These are phyloP conservation scores for Paramecium biaurelia DNA, from an alignment of 73 alveolate genomes.

Conservation along the genomic window DNA sequence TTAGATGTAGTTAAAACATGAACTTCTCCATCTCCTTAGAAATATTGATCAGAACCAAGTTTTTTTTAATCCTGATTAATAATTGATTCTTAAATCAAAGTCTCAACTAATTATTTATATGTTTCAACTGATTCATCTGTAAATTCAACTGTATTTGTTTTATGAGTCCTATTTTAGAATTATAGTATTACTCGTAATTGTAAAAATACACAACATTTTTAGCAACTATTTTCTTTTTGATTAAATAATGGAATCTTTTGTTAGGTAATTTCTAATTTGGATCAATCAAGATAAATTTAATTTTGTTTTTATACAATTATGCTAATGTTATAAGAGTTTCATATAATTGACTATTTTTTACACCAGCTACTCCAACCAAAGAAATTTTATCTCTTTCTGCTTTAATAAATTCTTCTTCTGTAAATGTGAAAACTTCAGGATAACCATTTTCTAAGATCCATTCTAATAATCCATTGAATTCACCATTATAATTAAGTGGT, in stretches of 20 bases:
- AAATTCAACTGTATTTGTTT: not conserved
- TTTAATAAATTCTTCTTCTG: conserved; percentile 16
- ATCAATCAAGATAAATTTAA: not conserved
- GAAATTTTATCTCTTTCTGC: not conserved
- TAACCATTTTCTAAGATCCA: not conserved
- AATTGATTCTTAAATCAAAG: not conserved
- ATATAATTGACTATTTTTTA: not conserved
- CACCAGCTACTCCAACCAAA: not conserved
- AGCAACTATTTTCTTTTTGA: not conserved
- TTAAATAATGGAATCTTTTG: not conserved
- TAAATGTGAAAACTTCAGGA: conserved; percentile 30
- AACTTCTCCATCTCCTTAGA: conserved; percentile 27
- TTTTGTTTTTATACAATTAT: not conserved
- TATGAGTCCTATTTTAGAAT: not conserved
- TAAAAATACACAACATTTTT: not conserved
- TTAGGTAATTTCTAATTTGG: not conserved
- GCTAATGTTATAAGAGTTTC: not conserved
- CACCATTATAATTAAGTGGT: not conserved
- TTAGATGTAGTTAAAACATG: not conserved
- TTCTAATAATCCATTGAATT: not conserved
- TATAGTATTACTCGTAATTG: not conserved
- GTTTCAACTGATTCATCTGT: not conserved
- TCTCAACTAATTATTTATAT: not conserved
- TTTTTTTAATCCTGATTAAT: not conserved
- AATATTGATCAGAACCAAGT: not conserved